Evolutionary conservation across 441 rosid species (phyloP).

Genomic region (Brassica balearica): DNA sequence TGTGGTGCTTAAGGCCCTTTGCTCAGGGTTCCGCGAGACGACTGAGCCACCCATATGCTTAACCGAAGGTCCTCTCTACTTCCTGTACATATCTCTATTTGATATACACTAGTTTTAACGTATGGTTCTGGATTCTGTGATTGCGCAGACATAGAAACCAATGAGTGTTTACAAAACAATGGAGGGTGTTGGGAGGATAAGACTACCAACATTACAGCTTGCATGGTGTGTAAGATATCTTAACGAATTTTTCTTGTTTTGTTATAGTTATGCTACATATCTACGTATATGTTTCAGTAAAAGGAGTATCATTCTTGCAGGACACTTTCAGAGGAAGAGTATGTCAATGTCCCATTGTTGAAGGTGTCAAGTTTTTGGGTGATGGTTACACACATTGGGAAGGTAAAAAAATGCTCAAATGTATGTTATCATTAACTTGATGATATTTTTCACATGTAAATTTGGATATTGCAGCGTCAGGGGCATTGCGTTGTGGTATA

Average conservation of each 20-base stretch:
- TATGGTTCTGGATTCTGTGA: not conserved
- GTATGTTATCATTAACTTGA: too few relatives aligned
- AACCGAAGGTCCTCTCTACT: conserved; percentile 50
- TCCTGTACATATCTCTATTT: conserved; percentile 23
- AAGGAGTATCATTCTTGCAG: conserved; percentile 43
- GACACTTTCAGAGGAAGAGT: conserved; percentile 95
- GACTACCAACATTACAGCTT: conserved; percentile 72
- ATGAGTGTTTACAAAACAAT: conserved; percentile 81
- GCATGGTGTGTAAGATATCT: conserved; percentile 60
- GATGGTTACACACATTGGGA: conserved; percentile 92
- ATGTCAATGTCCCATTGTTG: conserved; percentile 84
- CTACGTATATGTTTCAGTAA: not conserved
- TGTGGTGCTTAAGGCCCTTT: conserved; percentile 89
- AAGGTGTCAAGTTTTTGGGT: conserved; percentile 79
- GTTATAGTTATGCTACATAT: not conserved
- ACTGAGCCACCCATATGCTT: conserved; percentile 89
- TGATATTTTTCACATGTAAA: too few relatives aligned
- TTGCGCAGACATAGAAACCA: conserved; percentile 77
- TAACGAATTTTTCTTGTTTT: not conserved
- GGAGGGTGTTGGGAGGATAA: conserved; percentile 98
- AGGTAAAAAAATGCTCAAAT: conserved; percentile 47
- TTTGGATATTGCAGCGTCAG: conserved; percentile 64
- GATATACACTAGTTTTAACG: too few relatives aligned
- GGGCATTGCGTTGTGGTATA: conserved; percentile 72
- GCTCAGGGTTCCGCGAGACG: conserved; percentile 92